A percentile compares a stretch with the other conserved stretches of the same genome.
Evolutionary conservation across 116 monocot genomes (phyloP).

Genomic region (Zostera marina): DNA sequence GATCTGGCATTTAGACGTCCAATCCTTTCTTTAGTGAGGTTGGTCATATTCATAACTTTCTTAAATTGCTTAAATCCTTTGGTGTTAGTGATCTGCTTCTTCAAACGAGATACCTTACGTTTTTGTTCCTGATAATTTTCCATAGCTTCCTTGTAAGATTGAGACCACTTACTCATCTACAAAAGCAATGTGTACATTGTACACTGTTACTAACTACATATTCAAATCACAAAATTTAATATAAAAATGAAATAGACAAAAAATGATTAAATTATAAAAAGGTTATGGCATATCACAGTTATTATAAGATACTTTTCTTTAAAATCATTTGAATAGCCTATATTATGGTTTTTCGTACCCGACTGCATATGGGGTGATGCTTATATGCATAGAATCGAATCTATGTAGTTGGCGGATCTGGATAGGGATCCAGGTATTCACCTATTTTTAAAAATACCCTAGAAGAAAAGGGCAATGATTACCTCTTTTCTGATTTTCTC

Average conservation of each 20-base stretch:
- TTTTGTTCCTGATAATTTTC: constrained; percentile 60
- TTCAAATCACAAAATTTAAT: background rate
- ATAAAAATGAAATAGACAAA: background rate
- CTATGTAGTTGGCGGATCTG: too few species aligned
- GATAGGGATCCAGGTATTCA: too few species aligned
- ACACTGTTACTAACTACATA: background rate
- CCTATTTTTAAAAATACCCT: too few species aligned
- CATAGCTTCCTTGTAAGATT: constrained; percentile 53
- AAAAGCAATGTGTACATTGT: background rate
- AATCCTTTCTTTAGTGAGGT: constrained; percentile 77
- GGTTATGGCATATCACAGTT: background rate
- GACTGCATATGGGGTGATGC: too few species aligned
- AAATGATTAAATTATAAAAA: background rate
- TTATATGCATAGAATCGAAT: too few species aligned
- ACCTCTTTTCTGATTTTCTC: too few species aligned
- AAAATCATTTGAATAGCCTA: too few species aligned
- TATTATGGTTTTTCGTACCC: too few species aligned
- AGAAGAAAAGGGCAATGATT: too few species aligned
- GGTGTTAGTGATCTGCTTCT: constrained; percentile 52
- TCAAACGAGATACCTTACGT: constrained; percentile 61
- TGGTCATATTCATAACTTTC: constrained; percentile 49
- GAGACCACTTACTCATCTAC: constrained; percentile 51
- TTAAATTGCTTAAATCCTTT: constrained; percentile 81
- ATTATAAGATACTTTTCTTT: too few species aligned
- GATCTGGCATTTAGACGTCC: constrained; percentile 59